Base-by-base conservation (phyloP, 2,329 filamentous ascomycete genomes). In the Cryphonectria nitschkei region DNA sequence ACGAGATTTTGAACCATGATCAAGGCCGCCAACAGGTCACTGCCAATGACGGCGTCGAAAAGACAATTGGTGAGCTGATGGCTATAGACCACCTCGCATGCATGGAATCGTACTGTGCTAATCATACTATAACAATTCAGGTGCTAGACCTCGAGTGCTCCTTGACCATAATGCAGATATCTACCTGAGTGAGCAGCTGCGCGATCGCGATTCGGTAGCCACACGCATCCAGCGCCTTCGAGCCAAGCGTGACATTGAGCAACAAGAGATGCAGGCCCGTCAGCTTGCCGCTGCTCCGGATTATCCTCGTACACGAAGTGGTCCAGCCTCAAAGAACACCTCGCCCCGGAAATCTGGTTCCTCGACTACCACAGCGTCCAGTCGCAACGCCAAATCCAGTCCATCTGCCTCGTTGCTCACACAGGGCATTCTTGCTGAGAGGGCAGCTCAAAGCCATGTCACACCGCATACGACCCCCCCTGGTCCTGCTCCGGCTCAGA, bases 401-500 rank as follows among this genome's bases (percentile, higher is more conserved):
- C 68, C 68, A 22, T 70, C 67, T 6, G 46, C 56, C 41, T 68
- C 71, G 32, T 56, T 72, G n/a, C 63, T 72, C 62, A 41, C 68
- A 11, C 71, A 70, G 41, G 71, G 68, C 3, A 6, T 70, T 6
- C 68, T 72, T 56, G 65, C 71, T 32, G 54, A 65, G 56, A 61
- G 43, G 61, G 16, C 61, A 19, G 60, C 60, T 50, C 71, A 68
- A 32, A 43, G n/a, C 7, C 67, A 68, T 61, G 56, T 68, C 26
- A 72, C 71, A 16, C 71, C 71, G 3, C 68, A 68, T 37, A 72
- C 71, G 32, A 70, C 68, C 34, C 71, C 71, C 19, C 66, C 71
- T 72, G 19, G 19, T 66, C 62, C 61, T 29, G 52, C 37, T 9
- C 56, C 54, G 13, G 54, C 16, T 43, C n/a, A n/a, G 5, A 65